Conservation (phyloP, 768 basidiomycete genomes). For the Russula sp. region DNA sequence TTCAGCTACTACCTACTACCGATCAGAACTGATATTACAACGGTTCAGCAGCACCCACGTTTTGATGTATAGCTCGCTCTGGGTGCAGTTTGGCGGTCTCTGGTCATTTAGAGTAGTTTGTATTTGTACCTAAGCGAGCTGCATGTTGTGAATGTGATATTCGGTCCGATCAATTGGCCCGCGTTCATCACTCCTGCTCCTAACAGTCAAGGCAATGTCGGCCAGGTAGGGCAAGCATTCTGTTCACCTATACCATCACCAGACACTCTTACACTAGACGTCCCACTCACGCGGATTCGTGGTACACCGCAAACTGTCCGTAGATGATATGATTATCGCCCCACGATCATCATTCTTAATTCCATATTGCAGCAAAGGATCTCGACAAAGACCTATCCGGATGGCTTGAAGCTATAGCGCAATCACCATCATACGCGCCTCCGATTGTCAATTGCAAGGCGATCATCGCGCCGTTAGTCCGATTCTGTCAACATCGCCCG, state of each 20-base stretch:
- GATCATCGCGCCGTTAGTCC: constrained; percentile 92
- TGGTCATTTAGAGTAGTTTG: background rate
- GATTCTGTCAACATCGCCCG: background rate
- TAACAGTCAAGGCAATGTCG: constrained; percentile 10
- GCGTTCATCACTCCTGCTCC: background rate
- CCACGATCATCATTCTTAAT: background rate
- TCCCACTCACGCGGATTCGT: constrained; percentile 85
- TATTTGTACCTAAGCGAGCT: background rate
- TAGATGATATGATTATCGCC: background rate
- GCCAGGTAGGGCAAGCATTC: constrained; percentile 17
- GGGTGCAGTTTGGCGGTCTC: background rate
- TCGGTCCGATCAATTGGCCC: background rate
- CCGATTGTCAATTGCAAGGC: constrained; percentile 75
- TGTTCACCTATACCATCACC: background rate
- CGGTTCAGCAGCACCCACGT: constrained; percentile 5
- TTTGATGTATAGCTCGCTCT: constrained; percentile 12
- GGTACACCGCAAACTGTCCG: constrained; percentile 77
- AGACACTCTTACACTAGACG: constrained; percentile 38
- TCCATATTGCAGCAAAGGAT: constrained; percentile 44
- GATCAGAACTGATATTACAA: background rate
- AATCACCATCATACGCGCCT: constrained; percentile 51
- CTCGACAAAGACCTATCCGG: constrained; percentile 59
- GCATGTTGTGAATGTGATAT: background rate
- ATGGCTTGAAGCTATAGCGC: constrained; percentile 61
- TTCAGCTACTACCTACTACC: background rate